Base-by-base conservation (phyloP, 2,329 filamentous ascomycete genomes). In the Claviceps quebecensis region DNA sequence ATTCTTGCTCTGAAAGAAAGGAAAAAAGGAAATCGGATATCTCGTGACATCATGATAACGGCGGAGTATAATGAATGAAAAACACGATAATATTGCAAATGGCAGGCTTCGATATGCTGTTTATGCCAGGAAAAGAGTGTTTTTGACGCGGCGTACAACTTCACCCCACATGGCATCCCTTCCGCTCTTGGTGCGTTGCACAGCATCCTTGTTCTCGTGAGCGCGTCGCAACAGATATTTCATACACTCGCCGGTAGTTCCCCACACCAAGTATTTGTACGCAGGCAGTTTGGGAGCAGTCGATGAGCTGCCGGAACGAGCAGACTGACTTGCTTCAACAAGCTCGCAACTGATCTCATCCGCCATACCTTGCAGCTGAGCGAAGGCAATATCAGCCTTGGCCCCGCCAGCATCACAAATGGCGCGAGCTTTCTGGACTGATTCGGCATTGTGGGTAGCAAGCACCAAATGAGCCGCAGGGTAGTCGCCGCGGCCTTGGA, bases 341-440 rank as follows among this genome's bases (percentile, higher is more conserved):
- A 83, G 67, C 63, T 81, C 78, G 62, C 79, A 83, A 64, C 84
- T 88, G 49, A 97, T 81, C 63, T 96, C 90, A 59, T 97, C 91
- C 1, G 91, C 91, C 91, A 97, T 97, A 41, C 91, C 90, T 71
- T 91, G 86, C 1, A 96, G 77, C 69, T 96, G 90, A 2, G 86
- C 72, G 46, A 70, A 72, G 0, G 67, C 65, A 44, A 71, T 60
- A 23, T 64, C 62, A 0, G 66, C 67, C 60, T 67, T 67, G 55
- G 69, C 69, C 8, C 60, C 61, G 13, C 70, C 70, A 6, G 60
- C 65, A 57, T 73, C 72, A 52, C 77, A 70, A 26, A 83, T 66
- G 13, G 67, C 69, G 23, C 75, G 74, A 14, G 77, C 77, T 47
- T 69, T 72, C 23, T 73, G 69, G 8, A 95, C 83, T 4, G 85